These are phyloP conservation scores for Nitzschia sp. DNA, from an alignment of 108 stramenopile species.

Conservation along the genomic window DNA sequence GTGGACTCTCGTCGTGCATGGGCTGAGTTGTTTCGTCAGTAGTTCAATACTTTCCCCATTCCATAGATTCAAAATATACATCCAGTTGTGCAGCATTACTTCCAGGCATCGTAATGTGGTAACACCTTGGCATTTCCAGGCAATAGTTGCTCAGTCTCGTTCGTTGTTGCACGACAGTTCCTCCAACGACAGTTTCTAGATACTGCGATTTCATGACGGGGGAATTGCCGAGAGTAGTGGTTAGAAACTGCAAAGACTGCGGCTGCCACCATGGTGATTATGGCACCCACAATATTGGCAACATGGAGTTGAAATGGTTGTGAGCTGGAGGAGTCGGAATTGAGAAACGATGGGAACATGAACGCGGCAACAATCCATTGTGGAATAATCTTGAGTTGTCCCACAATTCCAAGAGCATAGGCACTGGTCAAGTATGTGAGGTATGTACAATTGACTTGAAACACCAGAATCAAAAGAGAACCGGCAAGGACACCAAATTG, in stretches of 20 bases:
- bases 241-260: neutral
- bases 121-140: no score
- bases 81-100: no score
- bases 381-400: conserved; percentile 41
- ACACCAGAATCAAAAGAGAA: conserved; percentile 28
- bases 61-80: no score
- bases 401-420: conserved; percentile 36
- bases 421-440: conserved; percentile 33
- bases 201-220: no score
- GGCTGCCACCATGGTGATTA: neutral
- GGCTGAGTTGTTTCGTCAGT: no score
- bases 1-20: no score
- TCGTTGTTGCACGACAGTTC: no score
- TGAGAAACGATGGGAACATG: neutral
- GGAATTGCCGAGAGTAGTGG: neutral
- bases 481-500: conserved; percentile 29
- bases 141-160: no score
- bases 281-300: neutral
- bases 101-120: no score
- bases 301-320: neutral
- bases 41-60: no score
- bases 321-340: neutral
- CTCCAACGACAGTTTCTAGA: no score
- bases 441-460: conserved; percentile 45
- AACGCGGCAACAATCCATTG: conserved; percentile 40